These are phyloP conservation scores for Suillus clintonianus DNA, from an alignment of 768 basidiomycete genomes.

Conservation along the genomic window DNA sequence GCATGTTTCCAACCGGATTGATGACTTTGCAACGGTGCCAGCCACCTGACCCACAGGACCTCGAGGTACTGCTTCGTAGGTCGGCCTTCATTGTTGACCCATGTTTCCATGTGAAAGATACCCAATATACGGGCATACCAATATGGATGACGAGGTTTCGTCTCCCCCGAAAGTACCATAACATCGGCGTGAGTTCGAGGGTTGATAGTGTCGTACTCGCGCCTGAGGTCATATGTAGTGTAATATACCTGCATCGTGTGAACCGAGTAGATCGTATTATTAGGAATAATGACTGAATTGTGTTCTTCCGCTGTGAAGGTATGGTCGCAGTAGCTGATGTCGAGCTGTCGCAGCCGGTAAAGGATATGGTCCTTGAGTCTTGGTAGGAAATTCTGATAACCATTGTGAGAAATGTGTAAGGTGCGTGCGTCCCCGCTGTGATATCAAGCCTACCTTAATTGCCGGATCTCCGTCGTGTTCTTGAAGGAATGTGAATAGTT, in stretches of 20 bases:
- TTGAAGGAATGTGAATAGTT: too few species aligned
- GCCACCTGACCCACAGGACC: neutral
- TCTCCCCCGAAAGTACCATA: constrained; percentile 10
- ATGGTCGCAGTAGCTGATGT: constrained; percentile 3
- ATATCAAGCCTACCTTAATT: too few species aligned
- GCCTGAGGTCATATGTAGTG: constrained; percentile 16
- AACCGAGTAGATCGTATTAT: neutral
- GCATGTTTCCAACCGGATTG: neutral
- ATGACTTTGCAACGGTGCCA: neutral
- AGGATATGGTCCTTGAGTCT: neutral
- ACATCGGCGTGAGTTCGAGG: neutral
- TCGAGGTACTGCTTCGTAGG: neutral
- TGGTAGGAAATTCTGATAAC: constrained; percentile 16
- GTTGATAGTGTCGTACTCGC: constrained; percentile 11
- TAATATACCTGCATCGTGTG: neutral
- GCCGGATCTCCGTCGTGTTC: too few species aligned
- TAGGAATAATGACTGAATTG: neutral
- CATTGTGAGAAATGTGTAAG: too few species aligned
- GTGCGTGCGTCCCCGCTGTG: too few species aligned
- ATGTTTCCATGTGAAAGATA: constrained; percentile 7
- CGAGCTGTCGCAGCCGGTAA: neutral
- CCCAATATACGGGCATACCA: constrained; percentile 11
- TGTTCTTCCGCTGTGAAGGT: too few species aligned
- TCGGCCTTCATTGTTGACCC: neutral
- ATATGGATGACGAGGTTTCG: too few species aligned